Percentiles rank a stretch among this genome's conserved stretches.
phyloP scores from a whole-genome alignment of 2,329 filamentous ascomycete genomes.

The Exophiala mesophila region DNA sequence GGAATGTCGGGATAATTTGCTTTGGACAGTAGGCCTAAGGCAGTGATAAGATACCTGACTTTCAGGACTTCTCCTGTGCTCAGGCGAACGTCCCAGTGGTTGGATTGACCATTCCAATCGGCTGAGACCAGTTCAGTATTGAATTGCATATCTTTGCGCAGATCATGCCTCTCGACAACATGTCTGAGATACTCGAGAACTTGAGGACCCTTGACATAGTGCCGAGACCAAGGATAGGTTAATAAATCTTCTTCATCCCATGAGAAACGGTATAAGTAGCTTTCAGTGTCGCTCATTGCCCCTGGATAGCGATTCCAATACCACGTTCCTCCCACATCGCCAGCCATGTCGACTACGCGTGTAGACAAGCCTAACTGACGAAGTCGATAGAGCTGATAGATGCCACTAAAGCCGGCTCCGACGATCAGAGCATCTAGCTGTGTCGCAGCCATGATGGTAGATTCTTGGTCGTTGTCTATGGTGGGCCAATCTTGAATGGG shows the following conservation, averaged over 20 bases:
- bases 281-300: constrained; percentile 27
- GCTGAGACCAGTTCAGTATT: constrained; percentile 36
- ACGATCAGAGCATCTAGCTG: constrained; percentile 27
- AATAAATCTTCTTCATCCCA: constrained; percentile 14
- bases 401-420: constrained; percentile 35
- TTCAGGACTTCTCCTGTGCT: constrained; percentile 25
- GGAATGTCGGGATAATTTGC: constrained; percentile 57
- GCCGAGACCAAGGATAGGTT: constrained; percentile 17
- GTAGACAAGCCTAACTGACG: constrained; percentile 46
- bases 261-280: constrained; percentile 10
- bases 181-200: constrained; percentile 45
- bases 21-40: constrained; percentile 51
- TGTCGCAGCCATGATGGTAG: neutral
- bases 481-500: too few relatives aligned
- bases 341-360: constrained; percentile 50
- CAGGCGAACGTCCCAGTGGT: constrained; percentile 24
- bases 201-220: constrained; percentile 30
- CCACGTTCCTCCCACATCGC: constrained; percentile 37
- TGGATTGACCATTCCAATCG: constrained; percentile 15
- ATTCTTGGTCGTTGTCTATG: too few relatives aligned
- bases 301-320: constrained; percentile 36
- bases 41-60: constrained; percentile 40
- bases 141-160: constrained; percentile 45
- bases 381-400: constrained; percentile 50
- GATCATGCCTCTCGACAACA: constrained; percentile 41